Evolutionary conservation across 345 rosid genomes (phyloP).

Genomic region (Acer saccharum): DNA sequence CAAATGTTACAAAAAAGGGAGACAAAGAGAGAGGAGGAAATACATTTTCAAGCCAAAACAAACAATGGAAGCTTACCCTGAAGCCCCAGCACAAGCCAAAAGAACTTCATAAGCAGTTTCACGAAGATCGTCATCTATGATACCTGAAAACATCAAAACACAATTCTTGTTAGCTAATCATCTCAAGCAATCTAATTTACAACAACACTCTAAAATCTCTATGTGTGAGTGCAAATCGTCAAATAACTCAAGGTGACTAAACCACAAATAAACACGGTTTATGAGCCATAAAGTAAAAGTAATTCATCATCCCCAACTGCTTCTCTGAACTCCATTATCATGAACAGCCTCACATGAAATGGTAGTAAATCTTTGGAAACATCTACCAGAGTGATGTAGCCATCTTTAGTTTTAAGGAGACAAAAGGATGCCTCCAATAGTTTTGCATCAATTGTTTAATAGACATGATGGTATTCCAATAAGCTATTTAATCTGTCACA

Average conservation of each 20-base stretch:
- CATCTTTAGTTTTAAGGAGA: background rate
- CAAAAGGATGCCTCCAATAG: background rate
- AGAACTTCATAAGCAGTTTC: slow-evolving; percentile 95
- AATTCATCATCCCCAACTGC: background rate
- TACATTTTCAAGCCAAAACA: slow-evolving; percentile 11
- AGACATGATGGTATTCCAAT: background rate
- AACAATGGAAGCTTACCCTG: slow-evolving; percentile 61
- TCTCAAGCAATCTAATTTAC: slow-evolving; percentile 8
- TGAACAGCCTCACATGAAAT: background rate
- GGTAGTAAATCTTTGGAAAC: background rate
- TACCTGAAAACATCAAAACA: slow-evolving; percentile 51
- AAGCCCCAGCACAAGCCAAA: slow-evolving; percentile 95
- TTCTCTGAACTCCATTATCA: background rate
- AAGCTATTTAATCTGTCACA: background rate
- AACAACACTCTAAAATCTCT: background rate
- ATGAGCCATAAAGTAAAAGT: background rate
- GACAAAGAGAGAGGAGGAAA: background rate
- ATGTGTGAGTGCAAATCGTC: background rate
- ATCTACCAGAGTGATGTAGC: background rate
- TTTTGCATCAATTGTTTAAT: background rate
- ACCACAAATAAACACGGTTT: background rate
- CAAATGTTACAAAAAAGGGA: background rate
- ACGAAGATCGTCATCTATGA: slow-evolving; percentile 88
- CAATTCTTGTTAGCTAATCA: background rate
- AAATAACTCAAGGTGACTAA: background rate